Conservation (phyloP, 441 rosid species). For the Aleurites moluccanus region DNA sequence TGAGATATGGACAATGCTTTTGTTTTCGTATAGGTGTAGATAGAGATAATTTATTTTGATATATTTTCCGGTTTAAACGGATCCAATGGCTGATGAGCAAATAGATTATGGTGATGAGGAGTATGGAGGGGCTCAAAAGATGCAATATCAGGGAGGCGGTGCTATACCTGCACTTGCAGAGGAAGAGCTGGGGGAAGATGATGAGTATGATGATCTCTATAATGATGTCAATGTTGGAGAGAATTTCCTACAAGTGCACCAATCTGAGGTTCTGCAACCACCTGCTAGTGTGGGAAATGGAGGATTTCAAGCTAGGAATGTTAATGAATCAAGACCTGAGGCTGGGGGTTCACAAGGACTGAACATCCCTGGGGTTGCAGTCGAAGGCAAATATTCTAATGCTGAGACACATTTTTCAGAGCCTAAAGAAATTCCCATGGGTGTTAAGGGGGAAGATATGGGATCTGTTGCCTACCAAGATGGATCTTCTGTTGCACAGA, state of each 20-base stretch:
- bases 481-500: conserved; percentile 46
- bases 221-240: conserved; percentile 96
- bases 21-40: conserved; percentile 22
- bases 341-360: conserved; percentile 37
- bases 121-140: conserved; percentile 63
- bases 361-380: conserved; percentile 37
- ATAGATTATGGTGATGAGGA: conserved; percentile 52
- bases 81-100: conserved; percentile 60
- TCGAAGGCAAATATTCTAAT: conserved; percentile 49
- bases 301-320: conserved; percentile 44
- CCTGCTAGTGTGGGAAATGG: conserved; percentile 39
- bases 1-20: not conserved
- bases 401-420: conserved; percentile 32
- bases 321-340: conserved; percentile 45
- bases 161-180: conserved; percentile 94
- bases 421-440: conserved; percentile 40
- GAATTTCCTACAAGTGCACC: conserved; percentile 67
- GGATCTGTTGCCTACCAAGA: conserved; percentile 48
- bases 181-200: conserved; percentile 94
- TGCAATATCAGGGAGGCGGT: conserved; percentile 78
- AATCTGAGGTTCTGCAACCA: conserved; percentile 44
- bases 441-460: conserved; percentile 46
- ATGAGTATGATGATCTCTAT: conserved; percentile 92
- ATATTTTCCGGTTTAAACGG: conserved; percentile 33
- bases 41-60: conserved; percentile 10